Evolutionary conservation across 345 rosid species (phyloP).

Genomic region (Gossypium raimondii): DNA sequence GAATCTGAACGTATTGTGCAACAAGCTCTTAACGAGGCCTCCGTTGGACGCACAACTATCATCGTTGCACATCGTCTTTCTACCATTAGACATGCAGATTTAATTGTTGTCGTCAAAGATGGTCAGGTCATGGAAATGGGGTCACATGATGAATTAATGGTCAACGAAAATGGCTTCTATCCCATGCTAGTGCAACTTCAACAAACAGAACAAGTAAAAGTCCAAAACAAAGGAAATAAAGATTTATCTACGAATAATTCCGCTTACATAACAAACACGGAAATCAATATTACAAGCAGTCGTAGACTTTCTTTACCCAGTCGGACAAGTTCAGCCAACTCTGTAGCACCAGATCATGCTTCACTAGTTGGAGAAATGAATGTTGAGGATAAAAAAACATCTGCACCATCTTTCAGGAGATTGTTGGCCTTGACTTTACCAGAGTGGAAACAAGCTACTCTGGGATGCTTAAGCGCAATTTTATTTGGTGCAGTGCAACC

Average conservation of each 20-base stretch:
- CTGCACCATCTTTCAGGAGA: conserved; percentile 51
- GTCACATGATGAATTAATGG: conserved; percentile 56
- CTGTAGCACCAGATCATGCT: conserved; percentile 22
- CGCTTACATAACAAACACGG: conserved; percentile 31
- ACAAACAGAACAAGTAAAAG: conserved; percentile 21
- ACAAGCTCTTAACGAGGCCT: conserved; percentile 61
- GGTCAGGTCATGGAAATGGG: conserved; percentile 57
- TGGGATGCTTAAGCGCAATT: conserved; percentile 54
- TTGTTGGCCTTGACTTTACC: conserved; percentile 54
- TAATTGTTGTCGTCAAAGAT: conserved; percentile 44
- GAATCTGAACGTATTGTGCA: conserved; percentile 71
- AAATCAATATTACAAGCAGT: conserved; percentile 34
- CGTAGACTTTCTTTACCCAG: conserved; percentile 47
- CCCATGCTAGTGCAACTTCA: conserved; percentile 53
- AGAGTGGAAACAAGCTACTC: conserved; percentile 61
- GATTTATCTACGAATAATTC: conserved; percentile 11
- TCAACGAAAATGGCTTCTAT: conserved; percentile 41
- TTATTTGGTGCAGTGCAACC: conserved; percentile 69
- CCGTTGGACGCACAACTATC: conserved; percentile 63
- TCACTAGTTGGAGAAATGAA: conserved; percentile 14
- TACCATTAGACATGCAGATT: conserved; percentile 56
- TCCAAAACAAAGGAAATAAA: background rate
- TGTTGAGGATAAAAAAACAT: conserved; percentile 21
- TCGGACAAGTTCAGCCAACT: conserved; percentile 52
- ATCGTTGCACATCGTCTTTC: conserved; percentile 76